A percentile compares a stretch with the other conserved stretches of the same genome.
Conservation (phyloP, 148 eudicot species). For the Oxyria digyna region DNA sequence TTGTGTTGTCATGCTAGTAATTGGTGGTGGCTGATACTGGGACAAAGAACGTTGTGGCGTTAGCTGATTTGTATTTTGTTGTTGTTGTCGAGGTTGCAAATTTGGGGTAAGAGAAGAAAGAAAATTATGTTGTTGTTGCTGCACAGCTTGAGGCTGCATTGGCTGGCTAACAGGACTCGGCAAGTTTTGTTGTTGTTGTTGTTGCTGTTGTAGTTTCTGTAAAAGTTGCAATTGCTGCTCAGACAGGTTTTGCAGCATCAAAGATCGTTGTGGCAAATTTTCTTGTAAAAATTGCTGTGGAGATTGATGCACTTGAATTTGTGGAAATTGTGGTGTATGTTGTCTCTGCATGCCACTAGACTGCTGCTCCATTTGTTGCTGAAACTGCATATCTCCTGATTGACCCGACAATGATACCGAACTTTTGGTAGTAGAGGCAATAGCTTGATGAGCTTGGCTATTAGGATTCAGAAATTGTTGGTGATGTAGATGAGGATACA, state of each 20-base stretch:
- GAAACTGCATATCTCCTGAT: constrained; percentile 63
- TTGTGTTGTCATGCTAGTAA: constrained; percentile 39
- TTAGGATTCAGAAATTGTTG: constrained; percentile 42
- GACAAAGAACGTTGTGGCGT: constrained; percentile 39
- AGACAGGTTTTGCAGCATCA: constrained; percentile 42
- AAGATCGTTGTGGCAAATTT: constrained; percentile 39
- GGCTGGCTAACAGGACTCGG: constrained; percentile 21
- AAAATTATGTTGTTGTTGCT: constrained; percentile 33
- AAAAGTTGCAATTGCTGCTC: constrained; percentile 59
- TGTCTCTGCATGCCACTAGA: constrained; percentile 33
- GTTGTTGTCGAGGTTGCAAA: constrained; percentile 21
- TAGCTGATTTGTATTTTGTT: constrained; percentile 42
- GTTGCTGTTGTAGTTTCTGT: constrained; percentile 38
- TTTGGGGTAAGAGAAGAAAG: constrained; percentile 25
- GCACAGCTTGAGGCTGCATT: constrained; percentile 19
- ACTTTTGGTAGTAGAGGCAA: constrained; percentile 20
- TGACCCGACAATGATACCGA: constrained; percentile 38
- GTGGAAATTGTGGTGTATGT: constrained; percentile 40
- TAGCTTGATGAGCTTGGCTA: constrained; percentile 34
- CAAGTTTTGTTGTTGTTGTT: constrained; percentile 30
- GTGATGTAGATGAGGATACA: constrained; percentile 56
- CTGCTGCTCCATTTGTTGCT: constrained; percentile 67
- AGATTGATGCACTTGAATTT: constrained; percentile 32
- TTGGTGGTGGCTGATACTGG: constrained; percentile 34
- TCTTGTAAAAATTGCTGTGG: constrained; percentile 43